Conservation (phyloP, 371 early-diverging fungal species). For the Mortierella sp. region DNA sequence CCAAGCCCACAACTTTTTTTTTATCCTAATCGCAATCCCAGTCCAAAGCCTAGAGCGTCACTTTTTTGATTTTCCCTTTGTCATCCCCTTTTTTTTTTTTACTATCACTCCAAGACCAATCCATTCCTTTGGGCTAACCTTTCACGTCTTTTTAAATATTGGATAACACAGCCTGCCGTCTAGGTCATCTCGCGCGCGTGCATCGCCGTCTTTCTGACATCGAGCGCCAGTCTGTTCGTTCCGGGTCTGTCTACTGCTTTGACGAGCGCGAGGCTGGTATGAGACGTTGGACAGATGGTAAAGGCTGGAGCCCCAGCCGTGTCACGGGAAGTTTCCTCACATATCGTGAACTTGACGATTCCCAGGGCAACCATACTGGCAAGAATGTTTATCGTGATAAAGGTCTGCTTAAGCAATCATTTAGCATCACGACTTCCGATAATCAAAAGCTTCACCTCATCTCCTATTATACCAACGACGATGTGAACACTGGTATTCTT, state of each 20-base stretch:
- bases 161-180: slow-evolving; percentile 69
- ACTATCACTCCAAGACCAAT: neutral
- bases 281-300: slow-evolving; percentile 93
- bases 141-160: neutral
- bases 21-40: neutral
- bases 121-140: slow-evolving; percentile 10
- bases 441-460: slow-evolving; percentile 88
- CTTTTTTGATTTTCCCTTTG: slow-evolving; percentile 1
- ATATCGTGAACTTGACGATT: slow-evolving; percentile 81
- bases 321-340: slow-evolving; percentile 87
- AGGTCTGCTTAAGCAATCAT: slow-evolving; percentile 89
- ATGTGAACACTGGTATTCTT: slow-evolving; percentile 69
- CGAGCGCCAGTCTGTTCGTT: slow-evolving; percentile 82
- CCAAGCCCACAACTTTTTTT: neutral
- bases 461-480: slow-evolving; percentile 85
- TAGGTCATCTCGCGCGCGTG: slow-evolving; percentile 74
- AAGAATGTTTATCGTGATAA: slow-evolving; percentile 55
- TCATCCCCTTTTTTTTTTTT: slow-evolving; percentile 6
- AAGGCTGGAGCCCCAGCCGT: slow-evolving; percentile 89
- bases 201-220: slow-evolving; percentile 82
- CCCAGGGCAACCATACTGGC: slow-evolving; percentile 56
- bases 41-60: slow-evolving; percentile 6
- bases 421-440: slow-evolving; percentile 83
- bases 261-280: slow-evolving; percentile 92
- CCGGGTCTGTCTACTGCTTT: slow-evolving; percentile 90